These are phyloP conservation scores for Simplicillium aogashimaense DNA, from an alignment of 2,329 filamentous ascomycete species.

Conservation along the genomic window DNA sequence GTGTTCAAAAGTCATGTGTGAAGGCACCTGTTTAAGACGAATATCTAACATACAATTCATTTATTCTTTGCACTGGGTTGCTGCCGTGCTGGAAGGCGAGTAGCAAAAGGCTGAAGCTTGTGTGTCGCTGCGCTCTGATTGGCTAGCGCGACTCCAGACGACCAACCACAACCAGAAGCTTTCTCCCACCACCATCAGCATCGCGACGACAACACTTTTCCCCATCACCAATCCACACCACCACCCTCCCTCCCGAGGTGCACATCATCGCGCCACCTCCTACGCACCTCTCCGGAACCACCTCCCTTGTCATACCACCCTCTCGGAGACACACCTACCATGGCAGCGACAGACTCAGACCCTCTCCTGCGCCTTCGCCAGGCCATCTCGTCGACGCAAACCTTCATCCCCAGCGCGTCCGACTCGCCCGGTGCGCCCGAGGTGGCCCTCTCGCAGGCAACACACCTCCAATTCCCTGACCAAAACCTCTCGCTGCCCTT, in stretches of 20 bases:
- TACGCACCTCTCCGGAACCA: too few species aligned
- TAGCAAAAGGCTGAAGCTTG: too few species aligned
- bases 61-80: too few species aligned
- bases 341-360: constrained; percentile 58
- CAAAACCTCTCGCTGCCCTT: constrained; percentile 56
- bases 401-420: constrained; percentile 66
- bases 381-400: constrained; percentile 61
- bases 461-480: constrained; percentile 64
- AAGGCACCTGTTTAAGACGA: too few species aligned
- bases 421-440: constrained; percentile 52
- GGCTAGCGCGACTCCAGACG: not conserved
- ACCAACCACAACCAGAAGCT: too few species aligned
- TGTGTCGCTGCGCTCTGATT: not conserved
- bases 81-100: too few species aligned
- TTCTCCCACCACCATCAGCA: too few species aligned
- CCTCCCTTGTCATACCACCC: not conserved
- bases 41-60: too few species aligned
- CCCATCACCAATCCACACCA: not conserved
- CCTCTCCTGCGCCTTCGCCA: constrained; percentile 76
- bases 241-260: not conserved
- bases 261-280: too few species aligned
- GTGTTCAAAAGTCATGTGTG: too few species aligned
- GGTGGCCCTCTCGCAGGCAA: constrained; percentile 63
- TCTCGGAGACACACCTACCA: constrained; percentile 21
- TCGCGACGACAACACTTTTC: not conserved